Percentiles rank a stretch among this genome's conserved stretches.
phyloP scores from a whole-genome alignment of 345 rosid species.

The Eucalyptus curtisii region DNA sequence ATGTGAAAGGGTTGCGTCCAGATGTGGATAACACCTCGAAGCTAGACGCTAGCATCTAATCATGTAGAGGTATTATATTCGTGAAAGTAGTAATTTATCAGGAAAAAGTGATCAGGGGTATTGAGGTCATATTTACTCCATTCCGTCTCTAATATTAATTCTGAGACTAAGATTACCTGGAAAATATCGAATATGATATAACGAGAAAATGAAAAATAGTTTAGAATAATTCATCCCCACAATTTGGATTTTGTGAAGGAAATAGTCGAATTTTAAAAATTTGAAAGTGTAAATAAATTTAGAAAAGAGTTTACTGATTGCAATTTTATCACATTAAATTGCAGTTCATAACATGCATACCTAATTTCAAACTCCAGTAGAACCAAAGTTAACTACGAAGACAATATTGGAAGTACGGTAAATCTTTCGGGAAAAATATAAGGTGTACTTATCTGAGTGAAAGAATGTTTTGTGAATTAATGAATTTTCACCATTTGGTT shows the following conservation, averaged over 20 bases:
- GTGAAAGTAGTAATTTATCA: neutral
- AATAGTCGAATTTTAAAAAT: neutral
- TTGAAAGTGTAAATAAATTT: neutral
- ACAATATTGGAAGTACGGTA: neutral
- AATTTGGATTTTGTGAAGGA: neutral
- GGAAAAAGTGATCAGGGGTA: neutral
- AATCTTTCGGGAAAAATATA: neutral
- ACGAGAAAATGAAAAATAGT: neutral
- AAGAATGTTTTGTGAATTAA: fast-evolving
- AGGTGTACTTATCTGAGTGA: neutral
- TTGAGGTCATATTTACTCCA: neutral
- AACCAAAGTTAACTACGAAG: neutral
- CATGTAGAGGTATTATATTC: neutral
- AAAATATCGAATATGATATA: neutral
- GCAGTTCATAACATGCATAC: neutral
- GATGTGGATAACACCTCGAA: neutral
- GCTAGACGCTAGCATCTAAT: neutral
- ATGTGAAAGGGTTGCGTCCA: neutral
- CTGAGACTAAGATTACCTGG: neutral
- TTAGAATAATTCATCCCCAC: neutral
- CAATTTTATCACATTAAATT: neutral
- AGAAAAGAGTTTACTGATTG: neutral
- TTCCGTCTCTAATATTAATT: neutral
- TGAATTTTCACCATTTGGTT: too few species aligned
- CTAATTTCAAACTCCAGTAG: neutral